phyloP scores from a whole-genome alignment of 192 early-diverging fungal species.

The Mortierella alpina region DNA sequence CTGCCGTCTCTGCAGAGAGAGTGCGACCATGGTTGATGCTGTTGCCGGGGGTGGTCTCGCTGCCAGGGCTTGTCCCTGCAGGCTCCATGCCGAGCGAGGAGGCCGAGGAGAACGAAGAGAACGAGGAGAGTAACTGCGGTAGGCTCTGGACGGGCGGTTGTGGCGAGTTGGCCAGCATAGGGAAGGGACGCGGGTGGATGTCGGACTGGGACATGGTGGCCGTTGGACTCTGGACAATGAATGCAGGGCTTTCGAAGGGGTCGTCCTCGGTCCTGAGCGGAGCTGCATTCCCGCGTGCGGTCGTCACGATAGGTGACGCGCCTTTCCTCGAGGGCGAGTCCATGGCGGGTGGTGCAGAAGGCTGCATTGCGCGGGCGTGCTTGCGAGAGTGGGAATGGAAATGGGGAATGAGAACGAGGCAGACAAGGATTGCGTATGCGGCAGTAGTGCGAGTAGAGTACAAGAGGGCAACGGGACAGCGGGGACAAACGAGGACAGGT shows the following conservation, averaged over 20 bases:
- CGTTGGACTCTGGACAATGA: constrained; percentile 23
- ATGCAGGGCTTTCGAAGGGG: constrained; percentile 11
- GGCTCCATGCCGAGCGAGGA: background rate
- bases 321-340: background rate
- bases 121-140: background rate
- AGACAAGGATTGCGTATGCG: too few species aligned
- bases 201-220: constrained; percentile 17
- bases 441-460: too few species aligned
- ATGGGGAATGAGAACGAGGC: too few species aligned
- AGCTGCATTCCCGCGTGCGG: too few species aligned
- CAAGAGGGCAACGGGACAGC: too few species aligned
- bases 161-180: background rate
- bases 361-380: too few species aligned
- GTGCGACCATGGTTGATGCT: background rate
- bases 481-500: too few species aligned
- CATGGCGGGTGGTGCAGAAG: background rate
- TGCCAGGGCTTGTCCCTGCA: background rate
- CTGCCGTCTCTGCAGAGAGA: background rate
- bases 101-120: background rate
- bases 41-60: background rate
- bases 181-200: background rate
- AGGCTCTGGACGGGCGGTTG: too few species aligned
- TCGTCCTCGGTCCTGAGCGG: background rate
- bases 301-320: background rate
- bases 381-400: too few species aligned